These are phyloP conservation scores for Pythium aphanidermatum DNA, from an alignment of 352 stramenopile genomes.

Conservation along the genomic window DNA sequence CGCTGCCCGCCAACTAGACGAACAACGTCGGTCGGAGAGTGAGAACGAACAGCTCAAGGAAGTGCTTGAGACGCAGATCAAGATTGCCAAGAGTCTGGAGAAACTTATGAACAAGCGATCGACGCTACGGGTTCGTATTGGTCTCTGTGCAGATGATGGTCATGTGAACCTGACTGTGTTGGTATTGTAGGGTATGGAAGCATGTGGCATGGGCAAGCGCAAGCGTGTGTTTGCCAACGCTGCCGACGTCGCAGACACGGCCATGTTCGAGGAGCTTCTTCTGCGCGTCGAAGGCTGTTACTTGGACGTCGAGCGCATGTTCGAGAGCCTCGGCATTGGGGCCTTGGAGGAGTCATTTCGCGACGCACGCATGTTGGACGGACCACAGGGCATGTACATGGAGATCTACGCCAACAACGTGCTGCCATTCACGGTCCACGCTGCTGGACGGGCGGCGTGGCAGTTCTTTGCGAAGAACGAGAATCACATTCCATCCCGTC, in stretches of 20 bases:
- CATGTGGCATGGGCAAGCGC: conserved; percentile 15
- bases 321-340: conserved; percentile 14
- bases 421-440: conserved; percentile 16
- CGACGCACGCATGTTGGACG: conserved; percentile 16
- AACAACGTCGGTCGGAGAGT: conserved; percentile 22
- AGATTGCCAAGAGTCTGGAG: conserved; percentile 38
- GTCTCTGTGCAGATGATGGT: background rate
- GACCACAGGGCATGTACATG: conserved; percentile 21
- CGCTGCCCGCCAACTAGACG: conserved; percentile 13
- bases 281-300: conserved; percentile 21
- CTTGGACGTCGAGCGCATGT: conserved; percentile 16
- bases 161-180: background rate
- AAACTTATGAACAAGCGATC: conserved; percentile 32
- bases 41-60: conserved; percentile 49
- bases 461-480: conserved; percentile 20
- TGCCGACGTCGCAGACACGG: conserved; percentile 1
- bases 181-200: conserved; percentile 16
- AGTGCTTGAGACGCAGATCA: conserved; percentile 43
- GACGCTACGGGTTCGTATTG: conserved; percentile 21
- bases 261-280: conserved; percentile 20
- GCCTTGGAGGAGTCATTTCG: conserved; percentile 17
- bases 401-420: conserved; percentile 23
- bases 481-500: conserved; percentile 20
- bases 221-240: conserved; percentile 18
- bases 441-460: conserved; percentile 16